Conservation (phyloP, 805 yeast genomes). For the Nakazawaea wickerhamii region DNA sequence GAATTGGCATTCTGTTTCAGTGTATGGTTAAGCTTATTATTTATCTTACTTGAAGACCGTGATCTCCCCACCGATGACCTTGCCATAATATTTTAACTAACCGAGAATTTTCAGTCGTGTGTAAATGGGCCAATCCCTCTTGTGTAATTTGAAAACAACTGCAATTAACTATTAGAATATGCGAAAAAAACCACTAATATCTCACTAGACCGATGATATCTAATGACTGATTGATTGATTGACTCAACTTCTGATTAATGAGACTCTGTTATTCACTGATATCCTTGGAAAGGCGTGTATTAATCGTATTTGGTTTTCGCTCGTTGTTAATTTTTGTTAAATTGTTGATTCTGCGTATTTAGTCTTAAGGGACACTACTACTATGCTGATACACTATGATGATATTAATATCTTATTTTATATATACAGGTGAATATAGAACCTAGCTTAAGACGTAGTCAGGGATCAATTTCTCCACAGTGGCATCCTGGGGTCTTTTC, state of each 20-base stretch:
- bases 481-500: constrained; percentile 72
- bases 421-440: neutral
- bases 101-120: neutral
- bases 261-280: too few species aligned
- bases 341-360: neutral
- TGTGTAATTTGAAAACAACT: too few species aligned
- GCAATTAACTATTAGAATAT: too few species aligned
- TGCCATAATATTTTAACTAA: constrained; percentile 8
- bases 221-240: neutral
- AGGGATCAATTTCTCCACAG: constrained; percentile 35
- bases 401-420: neutral
- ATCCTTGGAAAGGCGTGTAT: neutral
- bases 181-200: neutral
- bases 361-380: neutral
- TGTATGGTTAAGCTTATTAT: constrained; percentile 9
- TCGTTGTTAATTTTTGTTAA: too few species aligned
- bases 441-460: too few species aligned
- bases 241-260: neutral
- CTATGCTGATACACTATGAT: neutral
- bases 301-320: neutral
- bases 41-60: constrained; percentile 4
- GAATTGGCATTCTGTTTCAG: constrained; percentile 16
- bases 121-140: too few species aligned
- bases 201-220: neutral
- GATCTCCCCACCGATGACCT: constrained; percentile 10